These are phyloP conservation scores for Acacia pycnantha DNA, from an alignment of 331 rosid species.

Conservation along the genomic window DNA sequence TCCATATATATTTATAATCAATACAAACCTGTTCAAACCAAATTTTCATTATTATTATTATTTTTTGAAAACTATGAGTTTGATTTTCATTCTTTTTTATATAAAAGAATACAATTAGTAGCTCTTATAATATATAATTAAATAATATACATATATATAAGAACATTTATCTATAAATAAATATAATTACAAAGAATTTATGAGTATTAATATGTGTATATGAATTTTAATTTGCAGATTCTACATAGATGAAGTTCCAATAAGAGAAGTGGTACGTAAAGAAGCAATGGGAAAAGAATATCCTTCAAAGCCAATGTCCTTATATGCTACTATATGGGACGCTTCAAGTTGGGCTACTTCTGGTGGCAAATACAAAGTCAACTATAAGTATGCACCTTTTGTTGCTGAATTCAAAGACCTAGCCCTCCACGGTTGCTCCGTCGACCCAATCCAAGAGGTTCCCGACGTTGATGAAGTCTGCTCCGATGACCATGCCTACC, in stretches of 20 bases:
- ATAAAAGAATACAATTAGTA: no score
- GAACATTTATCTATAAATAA: no score
- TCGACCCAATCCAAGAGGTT: conserved; percentile 56
- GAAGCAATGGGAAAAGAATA: conserved; percentile 76
- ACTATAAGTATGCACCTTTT: conserved; percentile 87
- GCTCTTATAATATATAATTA: no score
- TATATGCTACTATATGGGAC: conserved; percentile 92
- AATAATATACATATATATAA: no score
- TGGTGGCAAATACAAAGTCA: conserved; percentile 76
- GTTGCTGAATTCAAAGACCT: conserved; percentile 75
- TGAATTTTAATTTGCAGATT: no score
- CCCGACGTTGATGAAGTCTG: conserved; percentile 32
- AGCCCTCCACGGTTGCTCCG: conserved; percentile 73
- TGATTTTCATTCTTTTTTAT: no score
- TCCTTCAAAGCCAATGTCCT: conserved; percentile 90
- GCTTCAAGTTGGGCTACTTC: conserved; percentile 95
- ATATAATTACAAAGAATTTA: no score
- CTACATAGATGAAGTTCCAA: conserved; percentile 90
- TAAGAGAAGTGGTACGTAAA: conserved; percentile 68
- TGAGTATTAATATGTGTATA: no score
- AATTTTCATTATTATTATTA: no score
- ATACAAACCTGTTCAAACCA: no score
- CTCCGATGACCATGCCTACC: conserved; percentile 25
- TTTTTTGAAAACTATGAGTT: neutral
- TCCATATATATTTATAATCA: neutral